Evolutionary conservation across 139 green algal genomes (phyloP).

Genomic region (Chlorella sp.): DNA sequence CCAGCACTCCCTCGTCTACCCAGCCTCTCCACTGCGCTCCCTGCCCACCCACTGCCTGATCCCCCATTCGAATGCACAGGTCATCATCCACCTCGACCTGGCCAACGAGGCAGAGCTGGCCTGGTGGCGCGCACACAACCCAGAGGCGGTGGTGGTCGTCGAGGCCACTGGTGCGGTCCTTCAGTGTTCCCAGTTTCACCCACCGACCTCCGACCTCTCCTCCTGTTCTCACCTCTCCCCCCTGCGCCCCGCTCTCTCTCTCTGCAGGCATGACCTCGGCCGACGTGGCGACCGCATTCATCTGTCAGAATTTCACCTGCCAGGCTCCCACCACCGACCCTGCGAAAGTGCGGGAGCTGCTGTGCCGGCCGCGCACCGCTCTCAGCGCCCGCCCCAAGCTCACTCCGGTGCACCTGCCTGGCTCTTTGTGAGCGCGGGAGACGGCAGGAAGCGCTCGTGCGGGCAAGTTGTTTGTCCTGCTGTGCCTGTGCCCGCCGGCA

Average conservation of each 20-base stretch:
- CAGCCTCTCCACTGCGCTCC: too few species aligned
- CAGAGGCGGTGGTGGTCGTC: conserved; percentile 64
- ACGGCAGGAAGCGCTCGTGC: neutral
- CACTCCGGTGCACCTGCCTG: neutral
- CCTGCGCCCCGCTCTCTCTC: too few species aligned
- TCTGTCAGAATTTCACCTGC: conserved; percentile 81
- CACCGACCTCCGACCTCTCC: too few species aligned
- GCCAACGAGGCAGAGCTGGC: neutral
- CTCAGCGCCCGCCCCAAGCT: conserved; percentile 1
- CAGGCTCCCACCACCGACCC: conserved; percentile 59
- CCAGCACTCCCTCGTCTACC: too few species aligned
- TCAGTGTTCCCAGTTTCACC: too few species aligned
- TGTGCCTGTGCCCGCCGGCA: too few species aligned
- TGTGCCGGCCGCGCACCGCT: conserved; percentile 27
- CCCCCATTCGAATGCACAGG: conserved; percentile 16
- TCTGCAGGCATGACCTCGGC: neutral
- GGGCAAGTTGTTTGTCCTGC: neutral
- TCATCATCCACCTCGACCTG: conserved; percentile 18
- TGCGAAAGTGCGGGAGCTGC: conserved; percentile 37
- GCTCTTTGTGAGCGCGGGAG: too few species aligned
- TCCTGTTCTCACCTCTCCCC: too few species aligned
- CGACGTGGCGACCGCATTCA: conserved; percentile 21
- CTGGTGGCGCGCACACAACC: conserved; percentile 76
- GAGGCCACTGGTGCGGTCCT: too few species aligned
- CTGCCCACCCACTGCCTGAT: neutral